Evolutionary conservation across 108 stramenopile genomes (phyloP), one percentile per base, ranked within the genome.

Genomic region (Cyclostephanos tholiformis): DNA sequence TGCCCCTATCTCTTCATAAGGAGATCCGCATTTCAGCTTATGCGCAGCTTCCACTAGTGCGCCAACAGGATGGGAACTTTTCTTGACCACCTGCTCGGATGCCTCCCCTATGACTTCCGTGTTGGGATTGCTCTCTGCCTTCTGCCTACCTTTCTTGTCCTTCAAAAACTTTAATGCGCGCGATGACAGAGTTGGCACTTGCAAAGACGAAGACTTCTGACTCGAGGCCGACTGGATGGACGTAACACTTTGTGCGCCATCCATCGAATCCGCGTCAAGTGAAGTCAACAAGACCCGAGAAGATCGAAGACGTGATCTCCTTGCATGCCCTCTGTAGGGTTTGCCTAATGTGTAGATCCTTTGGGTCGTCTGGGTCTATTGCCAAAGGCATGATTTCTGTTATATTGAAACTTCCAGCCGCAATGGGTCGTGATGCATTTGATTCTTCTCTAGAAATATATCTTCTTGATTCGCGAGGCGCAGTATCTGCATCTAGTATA

Each of bases 81-180:
- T 2, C 23, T 27, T 27, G 17, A 30, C 20, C 51, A 63, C 55
- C 63, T 27, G 49, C 22, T 62, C 55, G 19, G 64, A 53, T 17
- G 48, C 57, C 49, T 63, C 68, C 22, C 61, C 75, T 1, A 69
- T 22, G n/a, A 36, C 63, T 26, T 69, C 67, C 0, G 72, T 39
- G 25, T 64, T 64, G 20, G 35, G 16, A 32, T 50, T 51, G 10
- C 10, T 43, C 1, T 53, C 46, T 71, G 51, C 55, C 72, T 55
- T 72, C 10, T 30, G 58, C 32, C 32, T 59, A 16, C 32, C 58
- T 8, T 59, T 59, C 58, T 80, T 80, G 46, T 73, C 63, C 69
- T 67, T 69, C 44, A 80, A 46, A 63, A 80, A 71, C 41, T 67
- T 41, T n/a, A 62, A 73, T 0, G 79, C 79, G 32, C 79, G 72